Percentiles rank a stretch among this genome's conserved stretches.
phyloP scores from a whole-genome alignment of 176 grass and related monocot genomes.

The Musa itinerans region DNA sequence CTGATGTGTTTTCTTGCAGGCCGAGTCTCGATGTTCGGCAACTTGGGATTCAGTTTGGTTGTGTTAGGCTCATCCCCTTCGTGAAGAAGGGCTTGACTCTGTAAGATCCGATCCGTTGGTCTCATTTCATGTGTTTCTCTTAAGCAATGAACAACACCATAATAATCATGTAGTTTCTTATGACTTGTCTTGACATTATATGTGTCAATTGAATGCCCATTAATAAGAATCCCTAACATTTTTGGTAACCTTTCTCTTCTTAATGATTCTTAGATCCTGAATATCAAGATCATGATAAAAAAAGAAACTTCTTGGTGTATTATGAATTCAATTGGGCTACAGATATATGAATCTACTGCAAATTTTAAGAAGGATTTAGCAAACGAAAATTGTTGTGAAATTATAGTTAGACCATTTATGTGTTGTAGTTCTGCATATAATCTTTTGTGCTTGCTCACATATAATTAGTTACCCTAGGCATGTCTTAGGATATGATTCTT shows the following conservation, averaged over 20 bases:
- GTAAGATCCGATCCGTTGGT: slow-evolving; percentile 34
- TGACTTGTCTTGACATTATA: too few species aligned
- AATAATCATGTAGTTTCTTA: background rate
- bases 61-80: slow-evolving; percentile 83
- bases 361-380: background rate
- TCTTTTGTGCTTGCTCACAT: too few species aligned
- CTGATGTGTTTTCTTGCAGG: slow-evolving; percentile 30
- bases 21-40: slow-evolving; percentile 59
- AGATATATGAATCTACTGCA: background rate
- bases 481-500: background rate
- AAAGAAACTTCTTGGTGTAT: too few species aligned
- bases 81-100: slow-evolving; percentile 72
- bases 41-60: slow-evolving; percentile 88
- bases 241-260: background rate
- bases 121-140: background rate
- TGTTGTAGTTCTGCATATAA: background rate
- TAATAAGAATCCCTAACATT: too few species aligned
- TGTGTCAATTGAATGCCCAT: too few species aligned
- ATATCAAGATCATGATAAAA: background rate
- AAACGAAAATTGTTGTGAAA: background rate
- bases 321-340: too few species aligned
- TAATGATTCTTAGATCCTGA: background rate
- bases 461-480: too few species aligned
- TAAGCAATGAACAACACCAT: background rate
- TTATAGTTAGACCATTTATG: slow-evolving; percentile 1